Percentiles rank a stretch among this genome's conserved stretches.
phyloP scores from a whole-genome alignment of 257 asterid genomes.

The Rauvolfia tetraphylla region DNA sequence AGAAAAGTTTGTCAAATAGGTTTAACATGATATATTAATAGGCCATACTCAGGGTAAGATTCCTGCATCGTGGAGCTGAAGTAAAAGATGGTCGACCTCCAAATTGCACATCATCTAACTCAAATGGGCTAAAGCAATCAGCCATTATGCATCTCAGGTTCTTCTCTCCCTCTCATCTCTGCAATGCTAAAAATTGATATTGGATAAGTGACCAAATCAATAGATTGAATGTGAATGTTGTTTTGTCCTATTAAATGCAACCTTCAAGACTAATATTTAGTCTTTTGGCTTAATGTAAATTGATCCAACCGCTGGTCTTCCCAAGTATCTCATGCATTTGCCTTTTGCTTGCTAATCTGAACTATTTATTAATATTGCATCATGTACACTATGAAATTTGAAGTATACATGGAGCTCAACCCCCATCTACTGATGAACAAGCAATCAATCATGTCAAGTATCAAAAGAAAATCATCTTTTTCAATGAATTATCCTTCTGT shows the following conservation, averaged over 20 bases:
- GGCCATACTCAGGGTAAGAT: conserved; percentile 66
- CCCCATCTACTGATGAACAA: not conserved
- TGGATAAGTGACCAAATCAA: not conserved
- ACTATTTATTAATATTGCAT: not conserved
- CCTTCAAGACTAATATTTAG: not conserved
- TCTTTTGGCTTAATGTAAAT: not conserved
- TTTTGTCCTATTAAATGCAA: not conserved
- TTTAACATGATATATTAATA: conserved; percentile 14
- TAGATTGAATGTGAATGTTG: not conserved
- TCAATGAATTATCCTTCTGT: not conserved
- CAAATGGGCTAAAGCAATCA: conserved; percentile 31
- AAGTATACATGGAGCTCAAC: not conserved
- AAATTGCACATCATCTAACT: conserved; percentile 26
- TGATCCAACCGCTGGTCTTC: not conserved
- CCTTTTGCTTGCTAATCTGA: not conserved
- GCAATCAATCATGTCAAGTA: not conserved
- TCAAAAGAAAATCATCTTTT: not conserved
- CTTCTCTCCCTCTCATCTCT: not conserved
- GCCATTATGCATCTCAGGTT: conserved; percentile 41
- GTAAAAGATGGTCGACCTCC: conserved; percentile 27
- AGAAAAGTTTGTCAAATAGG: not conserved
- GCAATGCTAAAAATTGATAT: not conserved
- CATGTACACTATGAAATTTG: not conserved
- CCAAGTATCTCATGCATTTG: not conserved
- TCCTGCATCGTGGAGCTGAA: conserved; percentile 59